A percentile compares a stretch with the other conserved stretches of the same genome.
Evolutionary conservation across 495 filamentous ascomycete species (phyloP).

Genomic region (Podospora didyma): DNA sequence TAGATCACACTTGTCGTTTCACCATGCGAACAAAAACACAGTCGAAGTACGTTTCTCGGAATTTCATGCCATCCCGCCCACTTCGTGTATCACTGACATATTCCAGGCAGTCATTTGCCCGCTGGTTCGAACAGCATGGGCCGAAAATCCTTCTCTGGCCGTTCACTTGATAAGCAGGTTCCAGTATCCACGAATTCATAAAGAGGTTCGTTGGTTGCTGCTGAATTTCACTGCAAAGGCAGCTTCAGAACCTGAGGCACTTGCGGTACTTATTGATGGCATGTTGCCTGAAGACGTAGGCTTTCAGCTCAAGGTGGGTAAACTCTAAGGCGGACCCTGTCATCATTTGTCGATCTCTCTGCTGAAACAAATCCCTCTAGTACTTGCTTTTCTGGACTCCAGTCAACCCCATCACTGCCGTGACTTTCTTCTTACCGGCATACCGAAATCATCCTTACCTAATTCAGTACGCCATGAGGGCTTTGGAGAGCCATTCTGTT

Average conservation of each 20-base stretch:
- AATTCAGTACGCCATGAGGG: conserved; percentile 95
- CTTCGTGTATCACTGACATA: neutral
- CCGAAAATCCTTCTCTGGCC: conserved; percentile 74
- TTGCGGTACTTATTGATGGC: conserved; percentile 75
- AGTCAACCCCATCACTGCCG: conserved; percentile 86
- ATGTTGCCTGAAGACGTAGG: conserved; percentile 72
- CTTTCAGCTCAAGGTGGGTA: conserved; percentile 73
- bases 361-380: conserved; percentile 49
- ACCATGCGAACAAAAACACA: conserved; percentile 36
- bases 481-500: conserved; percentile 85
- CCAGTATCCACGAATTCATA: conserved; percentile 63
- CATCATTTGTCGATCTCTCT: neutral
- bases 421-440: conserved; percentile 87
- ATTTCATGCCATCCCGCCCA: neutral
- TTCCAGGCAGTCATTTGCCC: conserved; percentile 48
- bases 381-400: conserved; percentile 94
- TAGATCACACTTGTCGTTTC: conserved; percentile 17
- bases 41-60: conserved; percentile 43
- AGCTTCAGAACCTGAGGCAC: conserved; percentile 69
- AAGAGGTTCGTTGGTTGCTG: conserved; percentile 73
- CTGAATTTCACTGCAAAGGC: conserved; percentile 80
- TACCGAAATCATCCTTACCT: conserved; percentile 95
- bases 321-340: neutral
- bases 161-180: conserved; percentile 79
- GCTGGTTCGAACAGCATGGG: conserved; percentile 78